Evolutionary conservation across 2,329 filamentous ascomycete genomes (phyloP), one percentile per base, ranked within the genome.

Genomic region (Fusarium burgessii): DNA sequence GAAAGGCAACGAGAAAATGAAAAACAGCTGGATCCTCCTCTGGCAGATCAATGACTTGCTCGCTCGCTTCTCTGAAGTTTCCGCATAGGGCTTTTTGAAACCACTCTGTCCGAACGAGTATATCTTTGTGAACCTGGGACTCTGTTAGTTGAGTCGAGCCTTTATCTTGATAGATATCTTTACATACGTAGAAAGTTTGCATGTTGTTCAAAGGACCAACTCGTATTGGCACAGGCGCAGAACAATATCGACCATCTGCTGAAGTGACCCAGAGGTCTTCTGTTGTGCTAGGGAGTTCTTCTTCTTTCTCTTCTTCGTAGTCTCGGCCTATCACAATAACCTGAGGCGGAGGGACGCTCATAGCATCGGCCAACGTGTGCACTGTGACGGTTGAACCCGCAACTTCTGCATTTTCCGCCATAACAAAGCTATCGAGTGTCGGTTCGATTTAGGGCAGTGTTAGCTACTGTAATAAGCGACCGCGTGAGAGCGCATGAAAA

Each of bases 1-100:
- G 76, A 54, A 82, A 87, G n/a, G 84, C 83, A 38, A 88, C 77
- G 43, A 87, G 75, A 66, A 86, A 86, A 62, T 85, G 84, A 66
- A 88, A 87, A 49, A 85, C 82, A 58, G 82, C 81, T 6, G 85
- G 84, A 67, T 86, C 81, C 64, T 87, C 85, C 62, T 87, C 85
- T 0, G 84, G 85, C 3, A 88, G 77, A 70, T 85, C 80, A 55
- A 88, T 82, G 17, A 81, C 80, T 66, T 86, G 84, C 18, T 82
- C 79, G 23, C 78, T 79, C 4, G 83, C 81, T 71, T 87, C 86
- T 54, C 73, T 80, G 69, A 86, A 87, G 29, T 79, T 77, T 38
- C 85, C 85, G 63, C 82, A 82, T 10, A 87, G 78, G 17, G 85
- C 85, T 66, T 80, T 85, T 54, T 79, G 80, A 72, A 87, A 87